A percentile compares a stretch with the other conserved stretches of the same genome.
These are phyloP conservation scores for Penicillium cosmopolitanum DNA, from an alignment of 495 filamentous ascomycete species.

Conservation along the genomic window DNA sequence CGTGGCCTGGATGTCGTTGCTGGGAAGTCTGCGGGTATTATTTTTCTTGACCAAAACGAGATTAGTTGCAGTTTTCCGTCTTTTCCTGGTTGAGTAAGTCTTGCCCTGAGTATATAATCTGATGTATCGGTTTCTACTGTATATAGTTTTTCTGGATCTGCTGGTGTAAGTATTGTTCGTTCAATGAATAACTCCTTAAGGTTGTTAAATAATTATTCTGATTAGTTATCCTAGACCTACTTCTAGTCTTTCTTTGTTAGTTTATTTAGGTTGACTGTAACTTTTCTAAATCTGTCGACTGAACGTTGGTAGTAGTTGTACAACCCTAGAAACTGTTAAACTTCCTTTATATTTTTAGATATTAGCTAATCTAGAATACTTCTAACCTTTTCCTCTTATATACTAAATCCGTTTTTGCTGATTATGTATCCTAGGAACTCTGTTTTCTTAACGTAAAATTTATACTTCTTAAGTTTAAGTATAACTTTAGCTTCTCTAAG, in stretches of 20 bases:
- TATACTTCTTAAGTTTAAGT: not conserved
- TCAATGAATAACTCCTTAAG: slow-evolving; percentile 11
- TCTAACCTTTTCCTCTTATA: slow-evolving; percentile 16
- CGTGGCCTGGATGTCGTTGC: slow-evolving; percentile 37
- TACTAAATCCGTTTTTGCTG: slow-evolving; percentile 11
- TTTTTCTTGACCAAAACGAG: slow-evolving; percentile 30
- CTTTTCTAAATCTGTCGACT: slow-evolving; percentile 14
- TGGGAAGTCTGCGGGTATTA: slow-evolving; percentile 18
- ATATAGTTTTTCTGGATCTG: slow-evolving; percentile 23
- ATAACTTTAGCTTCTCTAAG: slow-evolving; percentile 2
- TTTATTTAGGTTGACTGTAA: slow-evolving; percentile 3
- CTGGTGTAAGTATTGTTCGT: slow-evolving; percentile 7
- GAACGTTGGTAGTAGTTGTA: slow-evolving; percentile 21
- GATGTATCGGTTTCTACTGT: no score
- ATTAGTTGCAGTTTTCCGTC: slow-evolving; percentile 12
- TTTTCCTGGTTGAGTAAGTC: slow-evolving; percentile 7
- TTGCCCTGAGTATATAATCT: slow-evolving; percentile 7
- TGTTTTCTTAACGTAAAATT: slow-evolving; percentile 14
- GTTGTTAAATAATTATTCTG: slow-evolving; percentile 12
- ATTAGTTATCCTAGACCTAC: slow-evolving; percentile 12
- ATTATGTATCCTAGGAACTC: slow-evolving; percentile 18
- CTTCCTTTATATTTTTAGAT: slow-evolving; percentile 13
- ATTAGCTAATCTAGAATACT: slow-evolving; percentile 10
- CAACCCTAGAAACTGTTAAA: slow-evolving; percentile 18
- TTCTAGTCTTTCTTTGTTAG: slow-evolving; percentile 12